These are phyloP conservation scores for Arabidopsis thaliana DNA, from an alignment of 345 rosid species.

Conservation along the genomic window TAIR10.1 NC_003076.8:18264501-18265000, in stretches of 20 bases:
- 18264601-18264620: not conserved
- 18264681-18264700: conserved; percentile 33
- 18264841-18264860: not conserved
- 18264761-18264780: conserved; percentile 26
- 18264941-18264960: conserved; percentile 8
- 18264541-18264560: too few species aligned
- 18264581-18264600: not conserved
- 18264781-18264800: not conserved
- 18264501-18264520: too few species aligned
- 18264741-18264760: conserved; percentile 3
- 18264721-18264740: not conserved
- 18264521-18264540: too few species aligned
- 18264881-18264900: conserved; percentile 39
- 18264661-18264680: conserved; percentile 42
- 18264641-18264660: not conserved
- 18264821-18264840: conserved; percentile 28
- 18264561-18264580: too few species aligned
- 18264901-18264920: conserved; percentile 14
- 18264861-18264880: conserved; percentile 14
- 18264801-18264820: not conserved
- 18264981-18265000: conserved; percentile 35
- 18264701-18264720: conserved; percentile 30
- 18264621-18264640: not conserved
- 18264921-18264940: not conserved
- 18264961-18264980: not conserved